Percentiles rank a stretch among this genome's conserved stretches.
Conservation (phyloP, 176 grass and related monocot genomes). For the Alopecurus myosuroides region DNA sequence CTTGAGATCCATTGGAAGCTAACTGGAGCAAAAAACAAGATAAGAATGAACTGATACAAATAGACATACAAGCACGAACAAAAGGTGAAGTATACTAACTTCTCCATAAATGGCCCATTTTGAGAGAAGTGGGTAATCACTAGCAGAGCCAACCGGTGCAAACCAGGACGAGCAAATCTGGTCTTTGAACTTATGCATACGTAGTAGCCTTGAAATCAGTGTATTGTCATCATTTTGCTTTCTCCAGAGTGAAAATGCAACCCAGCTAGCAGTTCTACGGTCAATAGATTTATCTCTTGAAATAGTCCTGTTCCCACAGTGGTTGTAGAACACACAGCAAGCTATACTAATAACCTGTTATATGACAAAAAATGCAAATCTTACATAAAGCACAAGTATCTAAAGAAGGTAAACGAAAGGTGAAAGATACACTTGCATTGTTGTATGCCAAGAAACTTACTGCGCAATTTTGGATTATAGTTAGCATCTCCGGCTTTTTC, state of each 20-base stretch:
- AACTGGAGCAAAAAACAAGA: slow-evolving; percentile 53
- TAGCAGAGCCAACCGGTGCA: slow-evolving; percentile 89
- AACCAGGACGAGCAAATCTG: slow-evolving; percentile 98
- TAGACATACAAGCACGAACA: background rate
- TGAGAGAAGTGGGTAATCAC: slow-evolving; percentile 88
- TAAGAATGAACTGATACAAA: slow-evolving; percentile 7
- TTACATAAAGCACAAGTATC: background rate
- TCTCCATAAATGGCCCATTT: slow-evolving; percentile 99
- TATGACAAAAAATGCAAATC: slow-evolving; percentile 1
- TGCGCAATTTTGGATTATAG: slow-evolving; percentile 94
- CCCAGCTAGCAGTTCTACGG: slow-evolving; percentile 70
- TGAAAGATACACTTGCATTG: background rate
- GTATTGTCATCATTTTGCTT: slow-evolving; percentile 68
- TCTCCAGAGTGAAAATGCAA: slow-evolving; percentile 84
- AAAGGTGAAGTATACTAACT: slow-evolving; percentile 34
- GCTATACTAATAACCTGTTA: slow-evolving; percentile 97
- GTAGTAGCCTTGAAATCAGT: slow-evolving; percentile 47
- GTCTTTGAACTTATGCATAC: slow-evolving; percentile 93
- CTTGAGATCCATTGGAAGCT: slow-evolving; percentile 68
- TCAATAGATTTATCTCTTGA: slow-evolving; percentile 68
- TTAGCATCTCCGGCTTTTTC: slow-evolving; percentile 80
- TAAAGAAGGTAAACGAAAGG: slow-evolving; percentile 19
- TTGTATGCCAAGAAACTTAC: slow-evolving; percentile 45
- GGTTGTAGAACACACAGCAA: slow-evolving; percentile 96
- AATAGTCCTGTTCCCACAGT: slow-evolving; percentile 86